Conservation (phyloP, 352 stramenopile species). For the Pythium apleroticum region DNA sequence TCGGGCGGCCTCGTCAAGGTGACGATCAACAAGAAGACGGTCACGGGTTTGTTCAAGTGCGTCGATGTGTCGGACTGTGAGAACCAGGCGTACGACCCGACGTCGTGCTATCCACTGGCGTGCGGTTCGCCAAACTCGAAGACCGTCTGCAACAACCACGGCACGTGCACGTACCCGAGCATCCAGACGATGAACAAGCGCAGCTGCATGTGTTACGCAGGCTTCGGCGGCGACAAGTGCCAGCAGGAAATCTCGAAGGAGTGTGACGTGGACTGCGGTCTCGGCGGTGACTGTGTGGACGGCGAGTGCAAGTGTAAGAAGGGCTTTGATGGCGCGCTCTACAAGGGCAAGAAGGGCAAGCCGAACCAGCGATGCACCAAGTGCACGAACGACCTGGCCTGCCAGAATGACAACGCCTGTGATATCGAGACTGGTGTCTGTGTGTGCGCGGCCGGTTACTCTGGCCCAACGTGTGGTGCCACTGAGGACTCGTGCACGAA, state of each 20-base stretch:
- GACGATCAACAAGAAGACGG: slow-evolving; percentile 47
- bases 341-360: slow-evolving; percentile 49
- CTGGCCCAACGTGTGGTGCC: slow-evolving; percentile 44
- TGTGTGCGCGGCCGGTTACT: slow-evolving; percentile 39
- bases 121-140: slow-evolving; percentile 32
- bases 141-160: slow-evolving; percentile 41
- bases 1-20: slow-evolving; percentile 46
- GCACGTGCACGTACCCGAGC: slow-evolving; percentile 42
- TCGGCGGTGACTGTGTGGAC: slow-evolving; percentile 45
- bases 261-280: slow-evolving; percentile 56
- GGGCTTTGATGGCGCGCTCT: slow-evolving; percentile 42
- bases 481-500: slow-evolving; percentile 40
- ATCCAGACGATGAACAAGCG: slow-evolving; percentile 34
- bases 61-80: slow-evolving; percentile 46
- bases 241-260: slow-evolving; percentile 41
- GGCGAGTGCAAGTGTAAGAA: slow-evolving; percentile 45
- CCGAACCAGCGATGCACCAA: slow-evolving; percentile 42
- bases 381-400: slow-evolving; percentile 39
- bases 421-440: slow-evolving; percentile 38
- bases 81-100: slow-evolving; percentile 37
- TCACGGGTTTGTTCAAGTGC: slow-evolving; percentile 51
- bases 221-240: slow-evolving; percentile 44
- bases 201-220: slow-evolving; percentile 38
- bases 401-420: slow-evolving; percentile 40
- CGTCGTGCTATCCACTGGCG: slow-evolving; percentile 32